A percentile compares a stretch with the other conserved stretches of the same genome.
phyloP scores from a whole-genome alignment of 805 yeast genomes.

The Helenozyma baotianmanensis region DNA sequence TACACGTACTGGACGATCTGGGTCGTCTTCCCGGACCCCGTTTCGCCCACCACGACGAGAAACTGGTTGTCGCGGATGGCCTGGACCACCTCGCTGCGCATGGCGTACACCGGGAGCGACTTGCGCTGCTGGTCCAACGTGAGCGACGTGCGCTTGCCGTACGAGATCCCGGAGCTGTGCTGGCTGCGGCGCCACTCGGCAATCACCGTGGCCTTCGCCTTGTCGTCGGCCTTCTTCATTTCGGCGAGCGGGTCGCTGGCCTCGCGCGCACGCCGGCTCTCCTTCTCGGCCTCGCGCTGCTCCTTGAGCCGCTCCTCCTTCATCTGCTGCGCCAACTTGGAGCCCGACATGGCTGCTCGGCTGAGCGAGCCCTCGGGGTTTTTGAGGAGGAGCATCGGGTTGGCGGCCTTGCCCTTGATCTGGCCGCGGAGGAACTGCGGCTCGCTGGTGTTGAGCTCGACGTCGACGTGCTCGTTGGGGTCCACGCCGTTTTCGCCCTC shows the following conservation, averaged over 20 bases:
- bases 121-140: constrained; percentile 38
- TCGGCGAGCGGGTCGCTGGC: constrained; percentile 8
- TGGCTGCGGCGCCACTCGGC: constrained; percentile 14
- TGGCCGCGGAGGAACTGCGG: constrained; percentile 72
- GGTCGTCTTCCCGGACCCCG: constrained; percentile 58
- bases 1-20: constrained; percentile 38
- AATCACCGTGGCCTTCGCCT: constrained; percentile 7
- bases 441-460: constrained; percentile 64
- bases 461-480: constrained; percentile 52
- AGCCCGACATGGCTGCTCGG: constrained; percentile 73
- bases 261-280: constrained; percentile 11
- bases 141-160: constrained; percentile 3
- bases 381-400: constrained; percentile 55
- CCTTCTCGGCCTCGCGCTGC: constrained; percentile 43
- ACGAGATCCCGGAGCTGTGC: background rate
- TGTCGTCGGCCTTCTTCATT: constrained; percentile 3
- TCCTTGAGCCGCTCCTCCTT: constrained; percentile 54
- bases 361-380: constrained; percentile 77
- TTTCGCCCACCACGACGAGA: constrained; percentile 84
- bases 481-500: constrained; percentile 20
- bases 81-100: constrained; percentile 51
- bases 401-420: constrained; percentile 33
- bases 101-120: constrained; percentile 68
- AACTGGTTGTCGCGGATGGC: constrained; percentile 74
- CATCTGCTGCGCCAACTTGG: constrained; percentile 58